phyloP scores from a whole-genome alignment of 2,329 filamentous ascomycete genomes.

The Pseudonectria foliicola region DNA sequence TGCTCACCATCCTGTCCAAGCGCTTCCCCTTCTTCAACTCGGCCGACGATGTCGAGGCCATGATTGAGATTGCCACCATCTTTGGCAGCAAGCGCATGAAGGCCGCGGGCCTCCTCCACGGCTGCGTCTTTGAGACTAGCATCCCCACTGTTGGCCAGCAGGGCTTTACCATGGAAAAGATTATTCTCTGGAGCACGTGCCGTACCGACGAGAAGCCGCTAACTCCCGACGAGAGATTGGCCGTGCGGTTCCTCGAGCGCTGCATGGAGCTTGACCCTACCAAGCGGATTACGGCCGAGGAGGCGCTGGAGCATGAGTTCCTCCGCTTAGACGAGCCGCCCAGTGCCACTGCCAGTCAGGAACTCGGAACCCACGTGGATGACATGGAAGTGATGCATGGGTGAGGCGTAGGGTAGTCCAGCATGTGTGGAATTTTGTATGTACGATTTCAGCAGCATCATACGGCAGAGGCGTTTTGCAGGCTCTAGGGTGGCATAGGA shows the following conservation, averaged over 20 bases:
- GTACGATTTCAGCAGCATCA: background rate
- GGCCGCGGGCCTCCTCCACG: conserved; percentile 72
- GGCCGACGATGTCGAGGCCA: conserved; percentile 93
- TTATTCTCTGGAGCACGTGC: conserved; percentile 90
- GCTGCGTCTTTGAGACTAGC: conserved; percentile 84
- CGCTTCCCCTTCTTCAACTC: conserved; percentile 99
- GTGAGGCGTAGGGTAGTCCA: conserved; percentile 10
- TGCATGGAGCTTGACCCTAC: conserved; percentile 72
- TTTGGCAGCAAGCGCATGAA: conserved; percentile 85
- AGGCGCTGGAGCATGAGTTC: conserved; percentile 69
- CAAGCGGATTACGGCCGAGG: conserved; percentile 65
- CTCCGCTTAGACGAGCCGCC: conserved; percentile 32
- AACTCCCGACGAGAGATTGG: conserved; percentile 61
- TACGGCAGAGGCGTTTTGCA: background rate
- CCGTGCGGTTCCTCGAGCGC: conserved; percentile 62
- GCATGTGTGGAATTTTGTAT: background rate
- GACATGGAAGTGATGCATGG: conserved; percentile 45
- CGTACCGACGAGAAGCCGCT: conserved; percentile 55
- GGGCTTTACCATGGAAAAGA: conserved; percentile 85
- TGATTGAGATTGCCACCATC: conserved; percentile 95
- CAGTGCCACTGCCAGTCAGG: conserved; percentile 16
- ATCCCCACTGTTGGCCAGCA: conserved; percentile 83
- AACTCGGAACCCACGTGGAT: conserved; percentile 37
- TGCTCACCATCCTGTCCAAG: conserved; percentile 86
- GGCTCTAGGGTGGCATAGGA: background rate